Evolutionary conservation across 371 early-diverging fungal species (phyloP).

Genomic region (Mortierella sp.): DNA sequence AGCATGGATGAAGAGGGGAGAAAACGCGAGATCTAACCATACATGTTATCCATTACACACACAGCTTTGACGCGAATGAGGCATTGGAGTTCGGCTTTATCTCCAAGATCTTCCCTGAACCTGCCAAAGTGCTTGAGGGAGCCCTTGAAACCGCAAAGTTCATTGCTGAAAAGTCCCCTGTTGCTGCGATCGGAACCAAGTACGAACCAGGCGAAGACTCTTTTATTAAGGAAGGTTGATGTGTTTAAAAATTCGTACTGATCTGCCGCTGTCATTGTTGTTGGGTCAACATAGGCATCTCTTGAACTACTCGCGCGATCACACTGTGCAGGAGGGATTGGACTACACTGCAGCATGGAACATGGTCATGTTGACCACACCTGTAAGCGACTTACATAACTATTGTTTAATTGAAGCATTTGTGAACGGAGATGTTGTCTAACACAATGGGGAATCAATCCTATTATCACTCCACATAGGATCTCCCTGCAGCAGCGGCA

Average conservation of each 20-base stretch:
- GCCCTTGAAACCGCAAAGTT: constrained; percentile 76
- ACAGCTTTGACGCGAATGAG: constrained; percentile 77
- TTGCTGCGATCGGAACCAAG: constrained; percentile 91
- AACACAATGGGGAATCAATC: too few relatives aligned
- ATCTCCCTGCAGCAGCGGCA: constrained; percentile 43
- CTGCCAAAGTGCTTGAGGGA: constrained; percentile 65
- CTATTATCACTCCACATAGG: constrained; percentile 24
- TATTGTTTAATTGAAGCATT: not conserved
- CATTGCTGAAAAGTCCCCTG: constrained; percentile 92
- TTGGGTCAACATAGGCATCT: constrained; percentile 62
- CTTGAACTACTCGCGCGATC: constrained; percentile 91
- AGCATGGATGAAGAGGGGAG: too few relatives aligned
- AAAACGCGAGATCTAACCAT: too few relatives aligned
- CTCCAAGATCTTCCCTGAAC: constrained; percentile 68
- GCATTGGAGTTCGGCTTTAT: constrained; percentile 87
- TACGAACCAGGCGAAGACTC: constrained; percentile 55
- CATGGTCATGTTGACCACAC: constrained; percentile 79
- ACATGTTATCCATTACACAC: too few relatives aligned
- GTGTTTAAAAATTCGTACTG: not conserved
- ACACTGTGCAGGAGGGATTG: constrained; percentile 88
- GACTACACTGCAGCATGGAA: constrained; percentile 93
- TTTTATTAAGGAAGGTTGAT: too few relatives aligned
- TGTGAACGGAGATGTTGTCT: too few relatives aligned
- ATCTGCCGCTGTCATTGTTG: too few relatives aligned
- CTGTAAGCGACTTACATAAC: constrained; percentile 54